A percentile compares a stretch with the other conserved stretches of the same genome.
These are phyloP conservation scores for Biscogniauxia sp. DNA, from an alignment of 2,329 filamentous ascomycete genomes.

Conservation along the genomic window DNA sequence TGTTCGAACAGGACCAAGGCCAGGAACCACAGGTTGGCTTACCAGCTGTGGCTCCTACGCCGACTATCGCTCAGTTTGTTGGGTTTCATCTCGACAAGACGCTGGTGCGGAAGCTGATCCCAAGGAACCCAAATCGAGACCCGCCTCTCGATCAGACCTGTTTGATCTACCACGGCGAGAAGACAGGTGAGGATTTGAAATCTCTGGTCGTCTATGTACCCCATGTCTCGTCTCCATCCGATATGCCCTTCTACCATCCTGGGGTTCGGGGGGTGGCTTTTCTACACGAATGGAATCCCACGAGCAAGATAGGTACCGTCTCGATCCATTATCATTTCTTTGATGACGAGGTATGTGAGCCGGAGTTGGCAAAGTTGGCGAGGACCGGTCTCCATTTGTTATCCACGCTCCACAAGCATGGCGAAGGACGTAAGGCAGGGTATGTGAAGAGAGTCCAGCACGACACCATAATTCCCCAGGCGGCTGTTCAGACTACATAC, in stretches of 20 bases:
- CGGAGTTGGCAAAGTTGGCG: conserved; percentile 46
- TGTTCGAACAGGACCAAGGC: conserved; percentile 49
- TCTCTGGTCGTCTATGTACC: conserved; percentile 75
- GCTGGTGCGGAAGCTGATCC: conserved; percentile 75
- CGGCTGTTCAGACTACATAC: conserved; percentile 79
- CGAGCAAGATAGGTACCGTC: conserved; percentile 44
- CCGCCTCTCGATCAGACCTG: conserved; percentile 78
- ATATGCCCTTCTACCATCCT: conserved; percentile 88
- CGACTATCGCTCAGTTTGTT: conserved; percentile 44
- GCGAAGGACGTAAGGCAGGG: conserved; percentile 60
- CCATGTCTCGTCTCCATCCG: conserved; percentile 58
- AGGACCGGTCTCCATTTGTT: conserved; percentile 70
- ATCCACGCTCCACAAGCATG: conserved; percentile 69
- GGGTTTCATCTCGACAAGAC: conserved; percentile 54
- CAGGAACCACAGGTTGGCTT: conserved; percentile 30
- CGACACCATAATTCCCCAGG: conserved; percentile 75
- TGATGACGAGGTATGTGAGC: conserved; percentile 27
- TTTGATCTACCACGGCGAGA: conserved; percentile 56
- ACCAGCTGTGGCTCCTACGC: conserved; percentile 24
- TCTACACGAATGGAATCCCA: conserved; percentile 61
- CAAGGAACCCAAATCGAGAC: conserved; percentile 77
- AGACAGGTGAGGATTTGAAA: conserved; percentile 31
- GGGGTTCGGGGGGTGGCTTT: conserved; percentile 72
- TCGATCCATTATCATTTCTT: conserved; percentile 63
- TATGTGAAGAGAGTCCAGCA: conserved; percentile 83